Base-by-base conservation (phyloP, 2,329 filamentous ascomycete species). In the Fusarium secorum region DNA sequence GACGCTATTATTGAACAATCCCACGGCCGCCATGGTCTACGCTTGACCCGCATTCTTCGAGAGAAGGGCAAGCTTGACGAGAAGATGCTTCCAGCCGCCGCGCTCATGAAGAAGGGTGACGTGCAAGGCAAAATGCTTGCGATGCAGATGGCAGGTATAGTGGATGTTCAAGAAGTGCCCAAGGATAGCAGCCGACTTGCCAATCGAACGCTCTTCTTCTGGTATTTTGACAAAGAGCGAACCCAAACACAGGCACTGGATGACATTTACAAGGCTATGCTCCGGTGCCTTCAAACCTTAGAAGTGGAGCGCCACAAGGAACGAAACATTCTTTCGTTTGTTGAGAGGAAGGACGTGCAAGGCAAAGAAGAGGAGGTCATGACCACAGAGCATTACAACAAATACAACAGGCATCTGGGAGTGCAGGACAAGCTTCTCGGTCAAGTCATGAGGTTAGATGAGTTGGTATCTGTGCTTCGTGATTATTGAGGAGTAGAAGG, bases 11-110 rank as follows among this genome's bases (percentile, higher is more conserved):
- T 98, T 60, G 88, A 92, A 69, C 89, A 93, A 56, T 89, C 89
- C 4, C 94, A 93, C 74, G 94, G 94, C 11, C 87, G 88, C 11
- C 85, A 92, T 49, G 94, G 94, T 2, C 87, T 95, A 22, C 92
- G 95, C 13, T 85, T 99, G n/a, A 88, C 94, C 24, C 91, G 94
- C 24, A 94, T 98, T 60, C 86, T 99, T 24, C 88, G 92, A 41
- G 90, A 92, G 64, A 94, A 95, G 77, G 96, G 96, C 57, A 97
- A 96, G 78, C 85, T 98, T n/a, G 95, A 98, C 73, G 96, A 99
- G 80, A 97, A 97, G 80, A 91, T 93, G 66, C 86, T 98, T 17
- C 92, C 93, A 39, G 90, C 90, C 53, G 86, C 94, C 60, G 93
- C 92, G 57, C 88, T 99, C 66, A 91, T 98, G 84, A 91, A 92